phyloP scores from a whole-genome alignment of 129 eudicot genomes.

The Calendula officinalis region DNA sequence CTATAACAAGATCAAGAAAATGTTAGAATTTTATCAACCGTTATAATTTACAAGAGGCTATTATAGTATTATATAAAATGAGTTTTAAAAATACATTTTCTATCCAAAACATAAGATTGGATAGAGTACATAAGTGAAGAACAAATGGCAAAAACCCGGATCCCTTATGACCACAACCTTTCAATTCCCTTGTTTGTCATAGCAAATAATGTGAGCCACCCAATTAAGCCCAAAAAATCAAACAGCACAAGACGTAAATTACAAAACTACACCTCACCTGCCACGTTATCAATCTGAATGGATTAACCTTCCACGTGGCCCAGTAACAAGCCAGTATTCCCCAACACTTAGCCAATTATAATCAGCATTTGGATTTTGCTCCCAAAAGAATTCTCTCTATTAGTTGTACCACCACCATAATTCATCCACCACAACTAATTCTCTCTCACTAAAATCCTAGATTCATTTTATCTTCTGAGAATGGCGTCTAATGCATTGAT shows the following conservation, averaged over 20 bases:
- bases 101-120: neutral
- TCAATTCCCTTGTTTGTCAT: constrained; percentile 15
- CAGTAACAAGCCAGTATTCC: constrained; percentile 36
- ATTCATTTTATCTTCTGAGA: neutral
- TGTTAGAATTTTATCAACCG: too few species aligned
- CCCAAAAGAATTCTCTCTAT: constrained; percentile 23
- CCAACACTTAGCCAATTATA: constrained; percentile 58
- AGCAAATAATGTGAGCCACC: constrained; percentile 28
- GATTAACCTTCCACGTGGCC: constrained; percentile 71
- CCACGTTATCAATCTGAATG: constrained; percentile 31
- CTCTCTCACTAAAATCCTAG: neutral
- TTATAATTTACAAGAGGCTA: too few species aligned
- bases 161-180: constrained; percentile 33
- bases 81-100: too few species aligned
- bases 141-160: constrained; percentile 18
- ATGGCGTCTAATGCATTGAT: constrained; percentile 80
- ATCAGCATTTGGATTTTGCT: constrained; percentile 64
- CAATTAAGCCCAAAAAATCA: constrained; percentile 21
- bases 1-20: too few species aligned
- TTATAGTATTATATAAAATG: neutral
- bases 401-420: constrained; percentile 13
- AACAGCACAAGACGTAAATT: constrained; percentile 5
- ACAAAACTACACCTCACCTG: constrained; percentile 34
- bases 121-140: neutral
- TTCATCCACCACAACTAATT: constrained; percentile 15